Percentiles rank a stretch among this genome's conserved stretches.
phyloP scores from a whole-genome alignment of 805 yeast genomes.

The Gaillardinia entomophila region DNA sequence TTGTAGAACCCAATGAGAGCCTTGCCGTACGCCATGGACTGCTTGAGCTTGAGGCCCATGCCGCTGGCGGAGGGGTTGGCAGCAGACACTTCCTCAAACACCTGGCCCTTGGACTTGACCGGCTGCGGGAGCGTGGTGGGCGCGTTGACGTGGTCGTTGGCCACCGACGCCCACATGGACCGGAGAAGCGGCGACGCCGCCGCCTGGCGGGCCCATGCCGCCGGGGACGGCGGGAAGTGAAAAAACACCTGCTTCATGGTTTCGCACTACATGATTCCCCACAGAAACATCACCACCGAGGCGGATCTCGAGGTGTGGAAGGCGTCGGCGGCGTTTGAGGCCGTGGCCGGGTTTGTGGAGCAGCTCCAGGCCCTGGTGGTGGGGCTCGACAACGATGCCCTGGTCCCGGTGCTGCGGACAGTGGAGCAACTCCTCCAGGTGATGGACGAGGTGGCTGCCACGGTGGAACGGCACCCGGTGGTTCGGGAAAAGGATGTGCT shows the following conservation, averaged over 20 bases:
- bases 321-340: conserved; percentile 42
- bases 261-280: conserved; percentile 5
- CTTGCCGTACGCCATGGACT: conserved; percentile 41
- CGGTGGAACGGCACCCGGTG: conserved; percentile 64
- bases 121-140: conserved; percentile 24
- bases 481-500: conserved; percentile 62
- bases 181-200: not conserved
- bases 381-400: conserved; percentile 52
- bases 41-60: conserved; percentile 22
- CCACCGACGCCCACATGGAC: not conserved
- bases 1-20: conserved; percentile 48
- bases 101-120: conserved; percentile 19
- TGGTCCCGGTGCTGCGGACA: conserved; percentile 23
- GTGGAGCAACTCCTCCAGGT: conserved; percentile 18
- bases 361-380: conserved; percentile 57
- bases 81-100: conserved; percentile 18
- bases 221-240: not conserved
- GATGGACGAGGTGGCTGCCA: conserved; percentile 43
- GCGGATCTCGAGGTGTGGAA: conserved; percentile 63
- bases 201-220: not conserved
- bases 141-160: conserved; percentile 17
- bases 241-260: not conserved
- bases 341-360: conserved; percentile 49
- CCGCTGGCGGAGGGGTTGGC: conserved; percentile 11
- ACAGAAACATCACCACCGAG: conserved; percentile 42